Evolutionary conservation across 2,329 filamentous ascomycete species (phyloP).

Genomic region (Alternaria viburni): DNA sequence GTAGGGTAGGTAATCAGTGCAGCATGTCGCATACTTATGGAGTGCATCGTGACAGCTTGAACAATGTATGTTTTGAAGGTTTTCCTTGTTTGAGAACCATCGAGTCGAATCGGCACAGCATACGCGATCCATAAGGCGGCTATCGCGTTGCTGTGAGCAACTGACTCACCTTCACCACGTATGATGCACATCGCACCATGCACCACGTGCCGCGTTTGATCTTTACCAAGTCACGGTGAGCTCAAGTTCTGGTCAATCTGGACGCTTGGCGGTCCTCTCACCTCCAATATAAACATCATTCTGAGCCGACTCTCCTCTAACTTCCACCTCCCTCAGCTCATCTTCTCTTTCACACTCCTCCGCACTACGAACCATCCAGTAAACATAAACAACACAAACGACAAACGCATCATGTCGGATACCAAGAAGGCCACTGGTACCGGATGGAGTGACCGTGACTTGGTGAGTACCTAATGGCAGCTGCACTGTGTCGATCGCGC

Average conservation of each 20-base stretch:
- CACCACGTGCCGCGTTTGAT: background rate
- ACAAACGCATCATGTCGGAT: background rate
- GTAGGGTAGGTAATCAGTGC: too few species aligned
- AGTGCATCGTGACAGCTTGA: background rate
- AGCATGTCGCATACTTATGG: background rate
- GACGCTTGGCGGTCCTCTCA: background rate
- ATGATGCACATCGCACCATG: background rate
- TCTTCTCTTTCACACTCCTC: background rate
- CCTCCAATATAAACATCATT: background rate
- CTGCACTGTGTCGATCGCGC: background rate
- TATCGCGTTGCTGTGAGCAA: background rate
- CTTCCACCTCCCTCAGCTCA: conserved; percentile 26
- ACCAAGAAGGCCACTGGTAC: background rate
- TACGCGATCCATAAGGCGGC: background rate
- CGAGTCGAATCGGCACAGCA: background rate
- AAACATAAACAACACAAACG: background rate
- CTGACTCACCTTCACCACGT: background rate
- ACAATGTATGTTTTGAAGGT: background rate
- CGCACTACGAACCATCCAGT: background rate
- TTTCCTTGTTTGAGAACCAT: background rate
- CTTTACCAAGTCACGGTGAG: background rate
- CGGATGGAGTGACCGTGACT: background rate
- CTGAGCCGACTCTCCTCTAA: background rate
- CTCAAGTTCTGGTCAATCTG: background rate
- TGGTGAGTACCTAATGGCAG: background rate